Percentiles rank a stretch among this genome's conserved stretches.
Conservation (phyloP, 129 eudicot species). For the Logfia minima region DNA sequence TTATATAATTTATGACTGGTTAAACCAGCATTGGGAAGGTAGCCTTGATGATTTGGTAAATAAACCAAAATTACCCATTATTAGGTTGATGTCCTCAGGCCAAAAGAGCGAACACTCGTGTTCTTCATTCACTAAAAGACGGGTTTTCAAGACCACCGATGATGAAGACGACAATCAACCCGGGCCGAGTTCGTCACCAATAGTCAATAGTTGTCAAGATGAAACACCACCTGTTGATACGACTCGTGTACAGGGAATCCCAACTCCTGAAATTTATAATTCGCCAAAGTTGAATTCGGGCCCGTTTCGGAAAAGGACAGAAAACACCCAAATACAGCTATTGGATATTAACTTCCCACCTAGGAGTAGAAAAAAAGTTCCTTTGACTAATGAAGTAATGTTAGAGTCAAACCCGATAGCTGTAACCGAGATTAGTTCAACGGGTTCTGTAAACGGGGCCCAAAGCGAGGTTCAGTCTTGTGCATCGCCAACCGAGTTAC, state of each 20-base stretch:
- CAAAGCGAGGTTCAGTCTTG: conserved; percentile 68
- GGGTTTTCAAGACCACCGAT: conserved; percentile 65
- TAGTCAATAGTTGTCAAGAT: conserved; percentile 41
- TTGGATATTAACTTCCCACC: conserved; percentile 77
- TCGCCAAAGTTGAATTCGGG: conserved; percentile 32
- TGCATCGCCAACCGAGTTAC: conserved; percentile 48
- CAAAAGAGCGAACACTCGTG: conserved; percentile 89
- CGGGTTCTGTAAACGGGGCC: conserved; percentile 65
- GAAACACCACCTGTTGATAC: conserved; percentile 27
- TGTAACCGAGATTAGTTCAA: conserved; percentile 57
- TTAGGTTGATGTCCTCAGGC: conserved; percentile 70
- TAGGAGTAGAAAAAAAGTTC: conserved; percentile 31
- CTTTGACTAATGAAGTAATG: conserved; percentile 26
- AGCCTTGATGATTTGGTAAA: conserved; percentile 70
- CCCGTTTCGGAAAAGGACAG: conserved; percentile 44
- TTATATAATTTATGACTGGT: conserved; percentile 86
- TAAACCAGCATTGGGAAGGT: conserved; percentile 97
- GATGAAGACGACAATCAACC: conserved; percentile 52
- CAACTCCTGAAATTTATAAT: conserved; percentile 34
- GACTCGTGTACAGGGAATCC: conserved; percentile 32
- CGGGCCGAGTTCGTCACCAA: conserved; percentile 44
- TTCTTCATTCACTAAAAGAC: conserved; percentile 82
- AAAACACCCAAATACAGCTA: conserved; percentile 53
- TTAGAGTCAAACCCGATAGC: conserved; percentile 31
- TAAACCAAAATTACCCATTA: conserved; percentile 79